These are phyloP conservation scores for Umbelopsis sp. DNA, from an alignment of 192 early-diverging fungal species.

Conservation along the genomic window DNA sequence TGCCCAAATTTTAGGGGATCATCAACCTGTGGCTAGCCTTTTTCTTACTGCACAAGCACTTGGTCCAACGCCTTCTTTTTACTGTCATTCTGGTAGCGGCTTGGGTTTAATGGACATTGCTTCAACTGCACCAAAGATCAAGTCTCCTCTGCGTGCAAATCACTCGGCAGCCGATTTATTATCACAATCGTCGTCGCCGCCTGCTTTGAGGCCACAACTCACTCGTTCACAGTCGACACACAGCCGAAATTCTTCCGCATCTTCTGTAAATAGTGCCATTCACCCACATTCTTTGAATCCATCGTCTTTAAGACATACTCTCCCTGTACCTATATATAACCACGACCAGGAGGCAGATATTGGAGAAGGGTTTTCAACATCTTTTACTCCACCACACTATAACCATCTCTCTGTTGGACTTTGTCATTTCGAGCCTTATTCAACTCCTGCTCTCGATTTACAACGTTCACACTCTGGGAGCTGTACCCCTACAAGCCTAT, in stretches of 20 bases:
- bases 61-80: background rate
- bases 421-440: background rate
- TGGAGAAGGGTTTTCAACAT: conserved; percentile 12
- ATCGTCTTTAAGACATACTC: conserved; percentile 1
- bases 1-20: too few relatives aligned
- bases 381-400: background rate
- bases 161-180: conserved; percentile 13
- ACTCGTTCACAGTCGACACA: conserved; percentile 8
- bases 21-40: too few relatives aligned
- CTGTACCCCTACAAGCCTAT: background rate
- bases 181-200: background rate
- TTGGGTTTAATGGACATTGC: conserved; percentile 8
- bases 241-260: conserved; percentile 16
- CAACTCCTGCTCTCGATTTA: background rate
- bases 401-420: background rate
- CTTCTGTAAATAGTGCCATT: background rate
- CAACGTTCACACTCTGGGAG: background rate
- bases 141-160: conserved; percentile 7
- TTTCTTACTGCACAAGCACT: background rate
- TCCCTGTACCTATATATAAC: background rate
- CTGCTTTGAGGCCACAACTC: background rate
- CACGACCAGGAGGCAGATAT: conserved; percentile 9
- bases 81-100: background rate
- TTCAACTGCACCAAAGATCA: conserved; percentile 5
- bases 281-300: conserved; percentile 6